Evolutionary conservation across 805 yeast species (phyloP), one percentile per base, ranked within the genome.

Genomic region (Candida takata): DNA sequence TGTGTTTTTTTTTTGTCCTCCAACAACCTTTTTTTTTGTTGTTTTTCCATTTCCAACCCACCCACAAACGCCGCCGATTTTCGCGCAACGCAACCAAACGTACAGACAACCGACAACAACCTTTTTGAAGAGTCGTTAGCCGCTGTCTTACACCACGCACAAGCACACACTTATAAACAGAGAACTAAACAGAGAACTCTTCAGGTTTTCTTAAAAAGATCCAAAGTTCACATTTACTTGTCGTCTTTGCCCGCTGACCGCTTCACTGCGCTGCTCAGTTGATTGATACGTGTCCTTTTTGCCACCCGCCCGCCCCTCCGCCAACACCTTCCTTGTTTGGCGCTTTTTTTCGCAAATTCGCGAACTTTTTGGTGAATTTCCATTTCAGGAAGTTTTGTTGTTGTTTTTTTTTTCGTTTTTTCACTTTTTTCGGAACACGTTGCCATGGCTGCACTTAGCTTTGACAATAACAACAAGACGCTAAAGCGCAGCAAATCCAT

Each of bases 221-320:
- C n/a, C n/a, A n/a, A n/a, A n/a, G n/a, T n/a, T n/a, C n/a, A n/a
- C n/a, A n/a, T n/a, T n/a, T n/a, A n/a, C n/a, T 25, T 11, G 8
- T 8, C 21, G 16, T 23, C 7, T 29, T 31, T 27, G 19, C 13
- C 17, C 26, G 37, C 54, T 52, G 55, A 52, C 57, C 53, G 53
- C 57, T 52, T 52, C 28, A 47, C 44, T 52, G 57, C 34, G 55
- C 55, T 43, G 55, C 37, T 49, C 54, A 51, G 54, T 36, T 35
- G 29, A 33, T 36, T 35, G 40, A 30, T 24, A 31, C 42, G 43
- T 42, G 45, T 42, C 39, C 42, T 42, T 34, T 35, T 19, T 25
- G 32, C 38, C 30, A 31, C 28, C 28, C 27, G 14, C 21, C 24
- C 11, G 24, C 28, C n/a, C n/a, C n/a, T n/a, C n/a, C n/a, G n/a